These are phyloP conservation scores for Cryphonectria nitschkei DNA, from an alignment of 2,329 filamentous ascomycete species.

Conservation along the genomic window DNA sequence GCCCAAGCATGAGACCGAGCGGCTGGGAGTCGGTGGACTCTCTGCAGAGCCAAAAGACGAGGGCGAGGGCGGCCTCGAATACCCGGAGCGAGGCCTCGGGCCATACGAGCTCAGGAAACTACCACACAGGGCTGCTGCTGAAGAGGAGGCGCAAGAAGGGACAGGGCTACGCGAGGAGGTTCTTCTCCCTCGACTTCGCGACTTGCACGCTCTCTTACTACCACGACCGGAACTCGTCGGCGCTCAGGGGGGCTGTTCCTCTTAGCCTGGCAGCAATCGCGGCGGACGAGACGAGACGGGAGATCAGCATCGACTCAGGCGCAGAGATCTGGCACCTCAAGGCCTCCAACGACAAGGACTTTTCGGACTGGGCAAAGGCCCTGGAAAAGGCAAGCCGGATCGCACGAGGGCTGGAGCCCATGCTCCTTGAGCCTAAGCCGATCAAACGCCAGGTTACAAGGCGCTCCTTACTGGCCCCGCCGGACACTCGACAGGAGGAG, in stretches of 20 bases:
- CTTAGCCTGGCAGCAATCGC: conserved; percentile 89
- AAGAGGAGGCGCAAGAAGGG: conserved; percentile 93
- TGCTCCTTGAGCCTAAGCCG: conserved; percentile 33
- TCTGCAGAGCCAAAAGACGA: conserved; percentile 55
- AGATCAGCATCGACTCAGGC: conserved; percentile 96
- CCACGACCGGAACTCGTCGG: conserved; percentile 89
- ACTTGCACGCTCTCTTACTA: conserved; percentile 97
- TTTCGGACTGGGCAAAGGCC: conserved; percentile 83
- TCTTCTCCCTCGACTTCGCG: conserved; percentile 94
- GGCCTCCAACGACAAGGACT: conserved; percentile 81
- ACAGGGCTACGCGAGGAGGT: conserved; percentile 89
- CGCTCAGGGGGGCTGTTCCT: conserved; percentile 88
- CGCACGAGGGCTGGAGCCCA: conserved; percentile 56
- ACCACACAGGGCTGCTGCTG: conserved; percentile 82
- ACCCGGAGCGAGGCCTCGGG: conserved; percentile 54
- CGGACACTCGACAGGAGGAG: conserved; percentile 56
- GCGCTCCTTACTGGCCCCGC: conserved; percentile 35
- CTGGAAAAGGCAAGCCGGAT: conserved; percentile 79
- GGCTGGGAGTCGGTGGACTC: conserved; percentile 64
- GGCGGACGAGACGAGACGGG: conserved; percentile 82
- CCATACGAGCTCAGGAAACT: conserved; percentile 50
- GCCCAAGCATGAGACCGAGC: conserved; percentile 48
- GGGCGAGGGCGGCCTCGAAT: conserved; percentile 51
- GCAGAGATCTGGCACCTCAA: conserved; percentile 96
- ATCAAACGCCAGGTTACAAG: conserved; percentile 30